Conservation (phyloP, 164 flowering plant species). For the Nymphaea colorata region DNA sequence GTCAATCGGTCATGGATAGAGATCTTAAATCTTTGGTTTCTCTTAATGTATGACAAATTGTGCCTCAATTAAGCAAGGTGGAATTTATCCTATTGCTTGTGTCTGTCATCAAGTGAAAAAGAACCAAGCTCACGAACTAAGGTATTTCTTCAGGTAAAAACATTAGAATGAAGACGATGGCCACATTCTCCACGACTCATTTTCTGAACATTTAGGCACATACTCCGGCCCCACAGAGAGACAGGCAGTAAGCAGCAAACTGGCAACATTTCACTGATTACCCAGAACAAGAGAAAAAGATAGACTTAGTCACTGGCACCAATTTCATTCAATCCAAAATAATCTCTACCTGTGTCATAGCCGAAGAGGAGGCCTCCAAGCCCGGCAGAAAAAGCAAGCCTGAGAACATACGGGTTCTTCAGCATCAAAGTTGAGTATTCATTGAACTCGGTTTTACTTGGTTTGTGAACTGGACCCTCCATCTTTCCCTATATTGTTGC, state of each 20-base stretch:
- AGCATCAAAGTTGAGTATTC: constrained; percentile 49
- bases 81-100: not conserved
- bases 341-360: constrained; percentile 66
- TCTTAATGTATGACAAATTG: not conserved
- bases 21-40: not conserved
- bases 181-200: too few species aligned
- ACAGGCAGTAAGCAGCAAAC: too few species aligned
- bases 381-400: constrained; percentile 78
- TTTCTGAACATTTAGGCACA: too few species aligned
- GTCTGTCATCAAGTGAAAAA: not conserved
- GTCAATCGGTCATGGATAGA: too few species aligned
- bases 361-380: constrained; percentile 93
- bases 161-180: too few species aligned
- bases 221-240: too few species aligned
- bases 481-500: not conserved
- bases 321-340: too few species aligned
- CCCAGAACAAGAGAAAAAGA: too few species aligned
- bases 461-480: constrained; percentile 43
- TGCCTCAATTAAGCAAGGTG: not conserved
- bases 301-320: too few species aligned
- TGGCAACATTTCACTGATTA: too few species aligned
- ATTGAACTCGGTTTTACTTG: constrained; percentile 41
- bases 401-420: constrained; percentile 55
- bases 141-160: too few species aligned
- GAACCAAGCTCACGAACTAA: not conserved